Base-by-base conservation (phyloP, 2,329 filamentous ascomycete genomes). In the Sphaerulina populicola region DNA sequence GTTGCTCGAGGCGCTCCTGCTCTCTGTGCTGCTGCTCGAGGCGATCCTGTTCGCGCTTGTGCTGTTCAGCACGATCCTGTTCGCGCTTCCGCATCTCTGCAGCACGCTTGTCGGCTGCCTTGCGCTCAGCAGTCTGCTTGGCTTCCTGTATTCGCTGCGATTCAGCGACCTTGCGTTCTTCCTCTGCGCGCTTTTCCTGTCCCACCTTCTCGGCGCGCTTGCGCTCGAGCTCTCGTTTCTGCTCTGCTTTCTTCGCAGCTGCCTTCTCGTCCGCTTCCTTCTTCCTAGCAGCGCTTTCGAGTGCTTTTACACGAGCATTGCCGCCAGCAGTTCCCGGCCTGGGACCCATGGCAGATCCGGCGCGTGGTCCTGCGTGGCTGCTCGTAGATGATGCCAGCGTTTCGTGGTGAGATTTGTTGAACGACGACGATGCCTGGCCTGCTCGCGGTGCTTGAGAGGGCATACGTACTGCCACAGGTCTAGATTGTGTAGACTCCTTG, bases 191-290 rank as follows among this genome's bases (percentile, higher is more conserved):
- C 35, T 66, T 65, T 33, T 71, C 68, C 60, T 85, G 79, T 59
- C 86, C 83, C 54, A 85, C 82, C 59, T 84, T 82, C 12, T 79
- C 80, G 43, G 80, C 79, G 53, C 85, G 78, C 70, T 89, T 88
- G 43, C 85, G 82, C 65, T 94, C 88, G 31, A 86, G 72, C 61
- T 94, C 87, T 12, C 82, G 79, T 69, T 94, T 95, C 35, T 85
- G 82, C 15, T 94, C 86, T 7, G 83, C 82, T 63, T 88, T 91
- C 44, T 83, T 81, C 62, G 89, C 83, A 11, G 81, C 80, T 57
- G 89, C 86, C 43, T 82, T 81, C 64, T 94, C 88, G 61, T 94
- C 89, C 65, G 80, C 84, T 66, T 94, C 88, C 65, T 85, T 91
- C 68, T 89, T 90, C 63, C 82, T 84, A 36, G 87, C 85, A 2